phyloP scores from a whole-genome alignment of 352 stramenopile genomes.

The Phytophthora fragariaefolia region DNA sequence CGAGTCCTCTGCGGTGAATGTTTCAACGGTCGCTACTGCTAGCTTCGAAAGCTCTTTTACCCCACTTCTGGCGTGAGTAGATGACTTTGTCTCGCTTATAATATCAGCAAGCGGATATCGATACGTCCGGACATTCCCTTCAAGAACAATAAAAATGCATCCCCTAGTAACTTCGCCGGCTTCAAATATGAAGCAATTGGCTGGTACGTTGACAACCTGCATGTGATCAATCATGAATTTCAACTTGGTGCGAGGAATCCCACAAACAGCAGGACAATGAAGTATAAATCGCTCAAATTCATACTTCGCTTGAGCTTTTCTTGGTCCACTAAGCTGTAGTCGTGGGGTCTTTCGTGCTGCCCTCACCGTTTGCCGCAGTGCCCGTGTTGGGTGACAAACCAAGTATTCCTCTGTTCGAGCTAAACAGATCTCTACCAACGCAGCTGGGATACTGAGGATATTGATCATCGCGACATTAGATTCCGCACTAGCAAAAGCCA shows the following conservation, averaged over 20 bases:
- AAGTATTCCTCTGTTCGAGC: slow-evolving; percentile 39
- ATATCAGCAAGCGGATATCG: slow-evolving; percentile 6
- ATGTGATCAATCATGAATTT: slow-evolving; percentile 17
- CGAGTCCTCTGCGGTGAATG: not conserved
- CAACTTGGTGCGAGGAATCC: slow-evolving; percentile 32
- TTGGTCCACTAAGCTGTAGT: not conserved
- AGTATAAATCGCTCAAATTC: slow-evolving; percentile 32
- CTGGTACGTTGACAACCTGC: slow-evolving; percentile 26
- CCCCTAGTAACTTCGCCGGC: slow-evolving; percentile 28
- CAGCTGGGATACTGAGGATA: slow-evolving; percentile 41
- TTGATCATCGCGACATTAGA: slow-evolving; percentile 10
- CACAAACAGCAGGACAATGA: slow-evolving; percentile 27
- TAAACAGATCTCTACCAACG: slow-evolving; percentile 38
- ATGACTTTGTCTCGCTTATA: not conserved
- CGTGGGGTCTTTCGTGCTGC: slow-evolving; percentile 3
- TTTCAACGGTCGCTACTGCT: too few species aligned
- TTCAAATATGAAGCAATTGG: slow-evolving; percentile 36
- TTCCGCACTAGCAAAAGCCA: slow-evolving; percentile 29
- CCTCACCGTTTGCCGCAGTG: slow-evolving; percentile 41
- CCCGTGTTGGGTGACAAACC: slow-evolving; percentile 50
- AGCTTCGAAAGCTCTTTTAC: slow-evolving; percentile 1
- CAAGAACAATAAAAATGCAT: slow-evolving; percentile 27
- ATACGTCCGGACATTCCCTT: slow-evolving; percentile 28
- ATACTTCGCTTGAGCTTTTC: slow-evolving; percentile 2
- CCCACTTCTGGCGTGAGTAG: slow-evolving; percentile 1